These are phyloP conservation scores for Pterula multifida DNA, from an alignment of 1,284 basidiomycete species.

Conservation along the genomic window DNA sequence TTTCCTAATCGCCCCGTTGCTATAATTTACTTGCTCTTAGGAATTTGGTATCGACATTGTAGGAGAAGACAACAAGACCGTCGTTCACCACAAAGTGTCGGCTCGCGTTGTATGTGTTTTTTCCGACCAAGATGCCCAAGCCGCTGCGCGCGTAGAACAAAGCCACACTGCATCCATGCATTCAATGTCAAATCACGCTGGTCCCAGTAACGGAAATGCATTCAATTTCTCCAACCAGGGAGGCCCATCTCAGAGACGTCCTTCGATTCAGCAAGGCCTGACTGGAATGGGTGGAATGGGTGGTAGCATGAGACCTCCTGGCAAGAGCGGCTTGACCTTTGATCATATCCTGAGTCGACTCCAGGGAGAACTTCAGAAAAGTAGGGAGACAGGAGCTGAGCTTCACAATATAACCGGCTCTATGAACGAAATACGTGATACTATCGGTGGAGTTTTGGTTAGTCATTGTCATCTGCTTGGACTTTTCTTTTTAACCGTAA, in stretches of 20 bases:
- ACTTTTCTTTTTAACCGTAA: conserved; percentile 5
- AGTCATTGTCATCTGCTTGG: conserved; percentile 20
- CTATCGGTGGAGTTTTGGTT: conserved; percentile 75
- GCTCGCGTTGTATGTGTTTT: conserved; percentile 88
- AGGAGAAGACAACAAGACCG: conserved; percentile 96
- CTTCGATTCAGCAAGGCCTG: conserved; percentile 47
- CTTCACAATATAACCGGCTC: conserved; percentile 70
- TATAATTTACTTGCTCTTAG: conserved; percentile 26
- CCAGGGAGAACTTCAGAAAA: conserved; percentile 88
- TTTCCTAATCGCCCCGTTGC: conserved; percentile 1
- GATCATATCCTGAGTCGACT: conserved; percentile 73
- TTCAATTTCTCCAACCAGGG: conserved; percentile 30
- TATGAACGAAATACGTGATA: conserved; percentile 89
- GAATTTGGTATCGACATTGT: conserved; percentile 99
- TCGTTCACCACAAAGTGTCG: conserved; percentile 97
- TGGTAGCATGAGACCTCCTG: conserved; percentile 52
- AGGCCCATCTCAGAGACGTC: conserved; percentile 33
- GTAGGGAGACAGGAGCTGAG: conserved; percentile 88
- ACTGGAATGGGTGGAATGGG: conserved; percentile 68
- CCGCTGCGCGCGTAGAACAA: conserved; percentile 55
- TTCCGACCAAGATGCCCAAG: conserved; percentile 72
- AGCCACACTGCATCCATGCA: conserved; percentile 35
- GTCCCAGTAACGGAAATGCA: conserved; percentile 12
- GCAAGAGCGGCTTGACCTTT: conserved; percentile 70
- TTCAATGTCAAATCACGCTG: conserved; percentile 14